These are phyloP conservation scores for Gracilaria domingensis DNA, from an alignment of 23 red algal genomes.

Conservation along the genomic window DNA sequence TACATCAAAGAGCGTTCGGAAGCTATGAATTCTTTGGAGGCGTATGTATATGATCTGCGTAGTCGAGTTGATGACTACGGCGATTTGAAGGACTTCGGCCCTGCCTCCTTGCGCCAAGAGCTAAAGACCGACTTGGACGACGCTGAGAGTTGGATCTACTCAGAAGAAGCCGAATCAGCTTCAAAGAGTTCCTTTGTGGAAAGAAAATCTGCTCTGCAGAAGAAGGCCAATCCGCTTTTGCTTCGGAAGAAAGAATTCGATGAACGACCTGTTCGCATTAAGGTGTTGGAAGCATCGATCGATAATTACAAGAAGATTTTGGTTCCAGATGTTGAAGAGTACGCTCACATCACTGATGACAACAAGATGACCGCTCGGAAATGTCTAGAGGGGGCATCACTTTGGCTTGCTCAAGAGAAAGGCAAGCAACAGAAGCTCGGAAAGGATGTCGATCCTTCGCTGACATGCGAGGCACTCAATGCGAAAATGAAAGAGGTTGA, in stretches of 20 bases:
- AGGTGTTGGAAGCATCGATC: slow-evolving; percentile 52
- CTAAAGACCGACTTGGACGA: slow-evolving; percentile 76
- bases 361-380: slow-evolving; percentile 73
- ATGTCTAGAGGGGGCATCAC: slow-evolving; percentile 68
- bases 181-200: slow-evolving; percentile 87
- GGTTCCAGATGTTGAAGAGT: slow-evolving; percentile 57
- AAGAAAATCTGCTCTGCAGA: slow-evolving; percentile 46
- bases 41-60: slow-evolving; percentile 97
- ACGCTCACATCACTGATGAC: slow-evolving; percentile 77
- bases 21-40: slow-evolving; percentile 95
- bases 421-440: slow-evolving; percentile 48
- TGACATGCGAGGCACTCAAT: slow-evolving; percentile 74
- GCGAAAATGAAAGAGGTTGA: slow-evolving; percentile 51
- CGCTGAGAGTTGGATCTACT: slow-evolving; percentile 99
- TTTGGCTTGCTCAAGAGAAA: slow-evolving; percentile 76
- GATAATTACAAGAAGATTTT: slow-evolving; percentile 61
- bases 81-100: slow-evolving; percentile 80
- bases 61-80: slow-evolving; percentile 75
- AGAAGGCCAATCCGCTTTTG: slow-evolving; percentile 47
- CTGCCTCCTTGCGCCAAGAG: slow-evolving; percentile 32
- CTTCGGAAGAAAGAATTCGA: slow-evolving; percentile 78
- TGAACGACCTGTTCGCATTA: slow-evolving; percentile 70
- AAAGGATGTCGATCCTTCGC: slow-evolving; percentile 72
- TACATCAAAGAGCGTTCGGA: slow-evolving; percentile 93
- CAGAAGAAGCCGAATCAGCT: slow-evolving; percentile 82